phyloP scores from a whole-genome alignment of 106 monocot species.

The Triglochin maritima region DNA sequence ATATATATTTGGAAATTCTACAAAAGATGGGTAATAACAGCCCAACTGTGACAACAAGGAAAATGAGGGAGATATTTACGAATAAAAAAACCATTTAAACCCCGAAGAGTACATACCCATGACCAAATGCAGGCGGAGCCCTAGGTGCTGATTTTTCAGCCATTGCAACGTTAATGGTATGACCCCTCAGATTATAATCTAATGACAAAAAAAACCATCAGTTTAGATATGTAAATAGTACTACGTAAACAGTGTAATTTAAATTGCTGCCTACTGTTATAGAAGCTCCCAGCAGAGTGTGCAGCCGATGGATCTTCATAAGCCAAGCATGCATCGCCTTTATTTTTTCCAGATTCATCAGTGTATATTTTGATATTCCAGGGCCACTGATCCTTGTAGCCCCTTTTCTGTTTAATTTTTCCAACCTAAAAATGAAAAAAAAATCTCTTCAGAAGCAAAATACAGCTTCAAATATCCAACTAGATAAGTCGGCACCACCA shows the following conservation, averaged over 20 bases:
- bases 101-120: slow-evolving; percentile 42
- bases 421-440: slow-evolving; percentile 57
- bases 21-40: no score
- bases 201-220: slow-evolving; percentile 7
- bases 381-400: slow-evolving; percentile 99
- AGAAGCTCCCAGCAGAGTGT: slow-evolving; percentile 97
- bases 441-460: not conserved
- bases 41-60: no score
- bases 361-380: slow-evolving; percentile 97
- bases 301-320: slow-evolving; percentile 99
- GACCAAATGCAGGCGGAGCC: slow-evolving; percentile 63
- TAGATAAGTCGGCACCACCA: no score
- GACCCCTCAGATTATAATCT: slow-evolving; percentile 87
- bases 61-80: not conserved
- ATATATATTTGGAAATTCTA: no score
- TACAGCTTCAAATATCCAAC: no score
- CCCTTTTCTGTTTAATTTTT: slow-evolving; percentile 91
- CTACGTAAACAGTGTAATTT: not conserved
- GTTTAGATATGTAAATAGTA: not conserved
- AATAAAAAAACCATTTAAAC: not conserved
- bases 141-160: slow-evolving; percentile 91
- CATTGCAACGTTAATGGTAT: slow-evolving; percentile 76
- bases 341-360: slow-evolving; percentile 74
- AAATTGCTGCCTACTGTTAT: slow-evolving; percentile 43
- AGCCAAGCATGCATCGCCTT: slow-evolving; percentile 86